Base-by-base conservation (phyloP, 768 basidiomycete genomes). In the Auriscalpium vulgare region DNA sequence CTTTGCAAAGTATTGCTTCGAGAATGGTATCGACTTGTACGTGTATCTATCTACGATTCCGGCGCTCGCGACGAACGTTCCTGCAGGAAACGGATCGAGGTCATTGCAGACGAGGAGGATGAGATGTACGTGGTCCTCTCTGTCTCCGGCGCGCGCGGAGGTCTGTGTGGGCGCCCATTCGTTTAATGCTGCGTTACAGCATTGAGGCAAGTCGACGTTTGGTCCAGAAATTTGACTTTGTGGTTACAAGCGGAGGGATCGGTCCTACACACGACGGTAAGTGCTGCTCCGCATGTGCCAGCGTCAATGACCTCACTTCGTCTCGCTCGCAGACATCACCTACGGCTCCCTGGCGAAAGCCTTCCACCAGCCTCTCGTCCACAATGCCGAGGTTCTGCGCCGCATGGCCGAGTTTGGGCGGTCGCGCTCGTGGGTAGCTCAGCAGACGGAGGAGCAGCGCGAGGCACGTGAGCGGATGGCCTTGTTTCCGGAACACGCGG, bases 201-300 rank as follows among this genome's bases (percentile, higher is more conserved):
- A 75, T 89, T 56, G 91, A 95, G 66, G 93, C 95, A 7, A 91
- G 89, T 37, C 75, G 82, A 58, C 77, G 92, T 17, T 83, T 98
- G 79, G 85, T 87, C 40, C 71, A 76, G 38, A 80, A 79, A 47
- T 95, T 93, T 68, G 95, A 97, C 68, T 85, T 94, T 63, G 93
- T 97, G 34, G 78, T 97, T 53, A 95, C 91, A 0, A 86, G 84
- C 11, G 94, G 95, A 1, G 94, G 95, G 0, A 92, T 97, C 54
- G 92, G 92, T 0, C 90, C 91, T 3, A 95, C 91, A 11, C 91
- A 93, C 65, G 91, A 91, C 65, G 90, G 90, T 88, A 60, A 55
- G 78, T 67, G 16, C 4, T 37, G n/a, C 16, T 8, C 47, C 40
- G 17, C 10, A 35, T 11, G 16, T 10, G 8, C 19, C 16, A 47